Evolutionary conservation across 1,284 basidiomycete genomes (phyloP).

Genomic region (Ustilago vetiveriae): DNA sequence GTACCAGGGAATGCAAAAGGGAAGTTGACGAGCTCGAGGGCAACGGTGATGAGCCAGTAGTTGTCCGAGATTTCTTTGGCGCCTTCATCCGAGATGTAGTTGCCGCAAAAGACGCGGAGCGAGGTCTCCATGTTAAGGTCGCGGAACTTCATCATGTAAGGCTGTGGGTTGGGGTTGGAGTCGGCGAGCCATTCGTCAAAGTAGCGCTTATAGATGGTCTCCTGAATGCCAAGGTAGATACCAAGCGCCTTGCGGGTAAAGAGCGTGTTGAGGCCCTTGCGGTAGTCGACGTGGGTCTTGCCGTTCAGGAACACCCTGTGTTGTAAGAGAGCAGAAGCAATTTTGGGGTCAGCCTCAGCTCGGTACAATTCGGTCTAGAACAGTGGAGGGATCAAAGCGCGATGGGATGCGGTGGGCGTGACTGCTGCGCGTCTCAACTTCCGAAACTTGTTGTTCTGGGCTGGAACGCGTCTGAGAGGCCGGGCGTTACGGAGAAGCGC

Average conservation of each 20-base stretch:
- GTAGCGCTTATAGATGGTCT: constrained; percentile 82
- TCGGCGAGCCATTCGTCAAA: constrained; percentile 70
- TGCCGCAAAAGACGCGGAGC: constrained; percentile 91
- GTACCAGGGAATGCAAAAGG: constrained; percentile 82
- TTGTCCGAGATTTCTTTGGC: constrained; percentile 85
- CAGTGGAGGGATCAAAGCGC: neutral
- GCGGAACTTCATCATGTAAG: constrained; percentile 87
- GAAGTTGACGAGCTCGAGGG: constrained; percentile 98
- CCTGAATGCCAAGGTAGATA: constrained; percentile 88
- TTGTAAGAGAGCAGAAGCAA: neutral
- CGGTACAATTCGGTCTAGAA: no score
- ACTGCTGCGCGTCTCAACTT: no score
- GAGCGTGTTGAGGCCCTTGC: constrained; percentile 86
- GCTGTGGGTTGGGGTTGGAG: constrained; percentile 57
- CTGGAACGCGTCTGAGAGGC: no score
- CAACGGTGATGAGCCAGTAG: constrained; percentile 94
- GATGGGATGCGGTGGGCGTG: no score
- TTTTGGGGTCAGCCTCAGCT: no score
- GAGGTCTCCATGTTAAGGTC: constrained; percentile 98
- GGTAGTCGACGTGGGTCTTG: constrained; percentile 92
- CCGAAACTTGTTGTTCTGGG: no score
- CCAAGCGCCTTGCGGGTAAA: constrained; percentile 81
- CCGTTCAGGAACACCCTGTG: constrained; percentile 93
- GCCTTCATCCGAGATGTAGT: constrained; percentile 83
- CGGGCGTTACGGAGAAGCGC: no score